Conservation (phyloP, 257 asterid genomes). For the Nicotiana attenuata region DNA sequence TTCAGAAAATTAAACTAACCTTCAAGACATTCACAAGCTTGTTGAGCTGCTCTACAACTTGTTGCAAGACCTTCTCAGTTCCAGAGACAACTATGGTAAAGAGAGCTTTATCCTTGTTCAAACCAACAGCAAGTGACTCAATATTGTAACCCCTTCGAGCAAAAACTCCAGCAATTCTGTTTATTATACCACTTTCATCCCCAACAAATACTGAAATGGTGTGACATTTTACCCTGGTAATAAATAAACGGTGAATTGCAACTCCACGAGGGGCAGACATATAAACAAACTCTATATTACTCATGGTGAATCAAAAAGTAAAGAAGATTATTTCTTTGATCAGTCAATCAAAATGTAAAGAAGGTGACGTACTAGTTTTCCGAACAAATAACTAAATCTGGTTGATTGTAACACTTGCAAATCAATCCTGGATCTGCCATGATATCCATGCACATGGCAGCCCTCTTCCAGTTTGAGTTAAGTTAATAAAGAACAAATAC, state of each 20-base stretch:
- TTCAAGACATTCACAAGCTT: conserved; percentile 76
- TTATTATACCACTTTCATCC: conserved; percentile 86
- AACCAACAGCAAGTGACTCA: conserved; percentile 88
- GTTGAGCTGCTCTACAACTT: conserved; percentile 78
- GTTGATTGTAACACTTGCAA: conserved; percentile 3
- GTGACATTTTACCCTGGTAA: conserved; percentile 56
- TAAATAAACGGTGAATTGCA: background rate
- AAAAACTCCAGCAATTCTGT: conserved; percentile 85
- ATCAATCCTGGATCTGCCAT: background rate
- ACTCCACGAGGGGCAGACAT: background rate
- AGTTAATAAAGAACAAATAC: background rate
- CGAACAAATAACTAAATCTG: background rate
- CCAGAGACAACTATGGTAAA: conserved; percentile 87
- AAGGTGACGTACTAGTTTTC: background rate
- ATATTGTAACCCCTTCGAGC: conserved; percentile 88
- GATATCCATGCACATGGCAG: background rate
- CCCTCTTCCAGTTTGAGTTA: background rate
- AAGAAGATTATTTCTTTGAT: background rate
- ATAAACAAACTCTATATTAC: background rate
- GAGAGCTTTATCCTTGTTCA: conserved; percentile 80
- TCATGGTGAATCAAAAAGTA: conserved; percentile 4
- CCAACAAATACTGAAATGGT: conserved; percentile 85
- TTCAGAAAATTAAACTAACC: conserved; percentile 26
- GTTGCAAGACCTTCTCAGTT: conserved; percentile 59
- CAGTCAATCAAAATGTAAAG: background rate